phyloP scores from a whole-genome alignment of 352 stramenopile genomes.

The Globisporangium alternatum region DNA sequence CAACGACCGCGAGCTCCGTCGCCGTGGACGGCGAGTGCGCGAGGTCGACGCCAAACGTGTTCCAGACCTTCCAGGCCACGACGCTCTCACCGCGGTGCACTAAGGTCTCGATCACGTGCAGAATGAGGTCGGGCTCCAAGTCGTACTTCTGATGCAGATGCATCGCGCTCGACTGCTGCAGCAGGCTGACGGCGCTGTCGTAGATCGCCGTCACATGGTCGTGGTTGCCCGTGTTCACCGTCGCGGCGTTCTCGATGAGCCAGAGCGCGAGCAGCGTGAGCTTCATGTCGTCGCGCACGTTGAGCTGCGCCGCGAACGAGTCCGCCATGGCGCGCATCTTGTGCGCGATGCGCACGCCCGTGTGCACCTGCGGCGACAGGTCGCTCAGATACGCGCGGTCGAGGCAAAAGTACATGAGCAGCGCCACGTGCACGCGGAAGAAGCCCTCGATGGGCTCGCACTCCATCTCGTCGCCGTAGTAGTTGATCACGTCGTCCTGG shows the following conservation, averaged over 20 bases:
- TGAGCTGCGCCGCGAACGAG: constrained; percentile 68
- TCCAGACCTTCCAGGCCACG: constrained; percentile 86
- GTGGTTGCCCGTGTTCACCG: constrained; percentile 59
- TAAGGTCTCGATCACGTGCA: constrained; percentile 76
- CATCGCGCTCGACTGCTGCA: constrained; percentile 74
- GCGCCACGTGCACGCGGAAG: constrained; percentile 67
- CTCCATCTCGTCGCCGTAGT: constrained; percentile 64
- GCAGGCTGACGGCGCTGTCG: constrained; percentile 47
- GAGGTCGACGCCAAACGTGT: constrained; percentile 68
- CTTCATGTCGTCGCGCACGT: constrained; percentile 81
- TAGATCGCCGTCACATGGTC: constrained; percentile 67
- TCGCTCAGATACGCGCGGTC: constrained; percentile 66
- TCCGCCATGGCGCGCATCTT: constrained; percentile 65
- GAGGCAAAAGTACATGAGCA: constrained; percentile 81
- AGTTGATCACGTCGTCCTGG: constrained; percentile 53
- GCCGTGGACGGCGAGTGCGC: constrained; percentile 37
- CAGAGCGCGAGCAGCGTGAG: constrained; percentile 73
- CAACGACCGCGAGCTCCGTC: constrained; percentile 71
- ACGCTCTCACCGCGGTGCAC: constrained; percentile 71
- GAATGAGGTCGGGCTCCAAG: constrained; percentile 62
- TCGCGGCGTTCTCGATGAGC: constrained; percentile 76
- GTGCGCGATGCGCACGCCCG: constrained; percentile 46
- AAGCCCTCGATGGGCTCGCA: constrained; percentile 70
- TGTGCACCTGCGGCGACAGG: constrained; percentile 44
- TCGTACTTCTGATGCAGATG: constrained; percentile 76